Evolutionary conservation across 2,329 filamentous ascomycete species (phyloP), one percentile per base, ranked within the genome.

Genomic region (Aspergillus aculeatinus): DNA sequence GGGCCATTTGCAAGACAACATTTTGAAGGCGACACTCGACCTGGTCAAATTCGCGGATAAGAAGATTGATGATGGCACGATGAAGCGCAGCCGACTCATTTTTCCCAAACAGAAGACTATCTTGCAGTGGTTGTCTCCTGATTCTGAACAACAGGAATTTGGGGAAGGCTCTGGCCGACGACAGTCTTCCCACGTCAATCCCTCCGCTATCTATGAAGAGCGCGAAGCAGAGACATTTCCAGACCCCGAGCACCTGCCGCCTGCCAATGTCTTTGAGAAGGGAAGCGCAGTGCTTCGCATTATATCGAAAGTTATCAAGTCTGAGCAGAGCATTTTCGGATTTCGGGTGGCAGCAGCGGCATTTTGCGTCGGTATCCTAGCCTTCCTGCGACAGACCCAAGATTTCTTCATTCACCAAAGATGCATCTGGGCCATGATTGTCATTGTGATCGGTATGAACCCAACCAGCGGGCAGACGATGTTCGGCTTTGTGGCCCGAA

Each of bases 391-490:
- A 35, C 72, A 82, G 23, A 88, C 88, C 0, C 84, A 90, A 63
- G 67, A 70, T 0, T 91, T 91, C 70, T 92, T 90, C 71, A 80
- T 85, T 11, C 77, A 85, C 49, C 86, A 92, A 67, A 79, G 89
- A 51, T 77, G 90, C 2, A 85, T 92, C 11, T 92, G 89, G 89
- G 87, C 88, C 1, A 84, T 92, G 81, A 89, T 92, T 62, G 90
- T 92, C 69, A 82, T 87, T 31, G 84, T 88, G 2, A 89, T 92
- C 29, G 83, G 84, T 19, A 90, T 90, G 87, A 86, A 82, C 3
- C 81, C 84, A 29, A 85, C 85, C 0, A 85, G 87, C 12, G 89
- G 89, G 0, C 86, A 89, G 66, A 87, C 86, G 4, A 80, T 90
- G 50, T 89, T 89, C 65, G 87, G 86, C 16, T 90, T 91, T 70